Evolutionary conservation across 208 protist species (phyloP).

Genomic region (Wallacemonas collosoma): DNA sequence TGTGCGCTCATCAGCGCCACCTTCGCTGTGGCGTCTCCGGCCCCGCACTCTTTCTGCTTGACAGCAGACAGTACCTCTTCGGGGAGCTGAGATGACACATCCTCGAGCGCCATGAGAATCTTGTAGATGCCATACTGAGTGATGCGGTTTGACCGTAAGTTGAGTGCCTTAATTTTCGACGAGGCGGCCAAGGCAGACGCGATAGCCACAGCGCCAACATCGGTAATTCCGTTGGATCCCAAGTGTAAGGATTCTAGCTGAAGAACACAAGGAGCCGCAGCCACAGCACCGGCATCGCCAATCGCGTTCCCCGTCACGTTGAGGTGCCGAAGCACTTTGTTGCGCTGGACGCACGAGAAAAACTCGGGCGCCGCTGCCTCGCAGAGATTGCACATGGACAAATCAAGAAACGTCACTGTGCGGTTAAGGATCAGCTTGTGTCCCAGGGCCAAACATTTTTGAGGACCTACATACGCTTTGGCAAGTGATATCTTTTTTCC

Average conservation of each 20-base stretch:
- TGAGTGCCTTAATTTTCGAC: slow-evolving; percentile 49
- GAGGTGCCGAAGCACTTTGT: slow-evolving; percentile 45
- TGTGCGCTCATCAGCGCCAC: background rate
- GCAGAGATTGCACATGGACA: slow-evolving; percentile 60
- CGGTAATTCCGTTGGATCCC: slow-evolving; percentile 55
- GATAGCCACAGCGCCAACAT: slow-evolving; percentile 39
- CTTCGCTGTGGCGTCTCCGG: background rate
- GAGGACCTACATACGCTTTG: slow-evolving; percentile 40
- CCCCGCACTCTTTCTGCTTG: background rate
- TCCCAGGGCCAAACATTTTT: slow-evolving; percentile 44
- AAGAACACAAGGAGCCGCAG: slow-evolving; percentile 37
- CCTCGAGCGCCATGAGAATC: slow-evolving; percentile 42
- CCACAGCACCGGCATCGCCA: slow-evolving; percentile 51
- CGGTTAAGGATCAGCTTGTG: slow-evolving; percentile 53
- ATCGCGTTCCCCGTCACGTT: slow-evolving; percentile 57
- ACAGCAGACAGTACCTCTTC: slow-evolving; percentile 17
- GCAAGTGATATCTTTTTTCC: slow-evolving; percentile 57
- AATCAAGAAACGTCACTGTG: slow-evolving; percentile 52
- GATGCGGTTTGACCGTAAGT: slow-evolving; percentile 54
- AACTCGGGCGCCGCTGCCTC: slow-evolving; percentile 40
- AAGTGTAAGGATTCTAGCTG: slow-evolving; percentile 62
- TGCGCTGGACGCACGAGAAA: slow-evolving; percentile 48
- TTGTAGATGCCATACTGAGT: slow-evolving; percentile 43
- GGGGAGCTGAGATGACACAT: slow-evolving; percentile 22
- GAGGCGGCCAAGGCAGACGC: slow-evolving; percentile 35